A percentile compares a stretch with the other conserved stretches of the same genome.
Evolutionary conservation across 2,329 filamentous ascomycete genomes (phyloP).

Genomic region (Arthrobotrys entomopaga): DNA sequence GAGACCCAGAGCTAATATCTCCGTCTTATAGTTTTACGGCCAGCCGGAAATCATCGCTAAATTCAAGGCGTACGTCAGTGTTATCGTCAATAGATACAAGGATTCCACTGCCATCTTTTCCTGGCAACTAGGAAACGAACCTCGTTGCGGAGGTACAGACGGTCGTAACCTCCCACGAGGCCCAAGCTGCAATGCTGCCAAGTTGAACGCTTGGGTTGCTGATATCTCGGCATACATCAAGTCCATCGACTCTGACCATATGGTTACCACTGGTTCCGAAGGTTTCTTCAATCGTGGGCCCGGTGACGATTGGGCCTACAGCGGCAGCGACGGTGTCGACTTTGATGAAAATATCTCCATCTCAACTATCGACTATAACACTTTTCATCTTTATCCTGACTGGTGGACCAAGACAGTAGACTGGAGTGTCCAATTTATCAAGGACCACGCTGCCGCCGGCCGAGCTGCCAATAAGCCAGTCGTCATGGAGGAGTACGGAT

Average conservation of each 20-base stretch:
- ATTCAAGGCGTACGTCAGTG: conserved; percentile 66
- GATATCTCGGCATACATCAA: conserved; percentile 69
- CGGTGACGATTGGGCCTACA: conserved; percentile 62
- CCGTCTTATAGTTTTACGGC: conserved; percentile 63
- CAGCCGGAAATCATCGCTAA: conserved; percentile 67
- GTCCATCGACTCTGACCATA: conserved; percentile 66
- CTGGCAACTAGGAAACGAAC: conserved; percentile 69
- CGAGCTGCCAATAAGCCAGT: conserved; percentile 66
- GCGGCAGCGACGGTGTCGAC: conserved; percentile 66
- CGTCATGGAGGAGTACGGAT: conserved; percentile 69
- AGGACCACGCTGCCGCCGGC: conserved; percentile 66
- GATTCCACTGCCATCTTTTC: conserved; percentile 66
- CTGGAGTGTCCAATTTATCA: conserved; percentile 68
- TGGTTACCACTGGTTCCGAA: conserved; percentile 69
- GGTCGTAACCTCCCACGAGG: conserved; percentile 65
- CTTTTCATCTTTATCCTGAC: conserved; percentile 69
- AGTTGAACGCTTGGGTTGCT: conserved; percentile 66
- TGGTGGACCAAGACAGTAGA: conserved; percentile 68
- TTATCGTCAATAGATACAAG: conserved; percentile 66
- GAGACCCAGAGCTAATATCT: conserved; percentile 53
- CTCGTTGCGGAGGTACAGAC: conserved; percentile 65
- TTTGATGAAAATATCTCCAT: conserved; percentile 67
- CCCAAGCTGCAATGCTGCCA: conserved; percentile 62
- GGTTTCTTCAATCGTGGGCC: conserved; percentile 59
- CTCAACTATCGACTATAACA: conserved; percentile 67